Conservation (phyloP, 768 basidiomycete species). For the Heimioporus sp. region DNA sequence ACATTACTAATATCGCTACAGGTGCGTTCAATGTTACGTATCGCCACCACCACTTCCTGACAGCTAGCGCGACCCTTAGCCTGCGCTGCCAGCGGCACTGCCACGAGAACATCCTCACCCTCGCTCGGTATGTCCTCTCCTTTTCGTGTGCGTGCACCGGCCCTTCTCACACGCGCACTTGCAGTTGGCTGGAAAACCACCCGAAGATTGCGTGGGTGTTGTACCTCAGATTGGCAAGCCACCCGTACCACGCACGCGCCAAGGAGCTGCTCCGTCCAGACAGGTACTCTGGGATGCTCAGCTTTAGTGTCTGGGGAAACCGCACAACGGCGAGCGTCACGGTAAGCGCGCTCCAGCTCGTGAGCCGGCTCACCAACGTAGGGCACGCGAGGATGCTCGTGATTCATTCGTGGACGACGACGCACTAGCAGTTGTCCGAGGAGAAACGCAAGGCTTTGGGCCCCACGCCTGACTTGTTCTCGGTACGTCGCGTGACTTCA, state of each 20-base stretch:
- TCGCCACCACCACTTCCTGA: too few relatives aligned
- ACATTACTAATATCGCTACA: too few relatives aligned
- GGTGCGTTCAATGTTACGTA: too few relatives aligned
- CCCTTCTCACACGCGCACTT: too few relatives aligned
- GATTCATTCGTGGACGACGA: constrained; percentile 57
- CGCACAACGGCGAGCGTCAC: constrained; percentile 50
- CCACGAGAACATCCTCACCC: constrained; percentile 64
- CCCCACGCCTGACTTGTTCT: constrained; percentile 54
- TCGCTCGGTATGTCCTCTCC: constrained; percentile 45
- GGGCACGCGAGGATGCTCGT: constrained; percentile 64
- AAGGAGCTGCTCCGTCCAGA: constrained; percentile 48
- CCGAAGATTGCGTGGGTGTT: constrained; percentile 73
- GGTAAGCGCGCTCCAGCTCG: constrained; percentile 69
- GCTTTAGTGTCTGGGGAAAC: constrained; percentile 71
- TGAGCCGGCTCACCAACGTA: constrained; percentile 72
- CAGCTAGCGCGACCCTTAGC: too few relatives aligned
- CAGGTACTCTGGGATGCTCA: constrained; percentile 72
- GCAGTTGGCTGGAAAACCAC: constrained; percentile 58
- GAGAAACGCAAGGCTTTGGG: constrained; percentile 49
- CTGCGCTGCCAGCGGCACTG: constrained; percentile 70
- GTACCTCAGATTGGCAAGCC: constrained; percentile 66
- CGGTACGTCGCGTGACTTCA: constrained; percentile 42
- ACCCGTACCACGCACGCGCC: constrained; percentile 60
- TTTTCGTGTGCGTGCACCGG: too few relatives aligned
- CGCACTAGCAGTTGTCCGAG: constrained; percentile 53